phyloP scores from a whole-genome alignment of 805 yeast genomes.

The Ogataea naganishii region DNA sequence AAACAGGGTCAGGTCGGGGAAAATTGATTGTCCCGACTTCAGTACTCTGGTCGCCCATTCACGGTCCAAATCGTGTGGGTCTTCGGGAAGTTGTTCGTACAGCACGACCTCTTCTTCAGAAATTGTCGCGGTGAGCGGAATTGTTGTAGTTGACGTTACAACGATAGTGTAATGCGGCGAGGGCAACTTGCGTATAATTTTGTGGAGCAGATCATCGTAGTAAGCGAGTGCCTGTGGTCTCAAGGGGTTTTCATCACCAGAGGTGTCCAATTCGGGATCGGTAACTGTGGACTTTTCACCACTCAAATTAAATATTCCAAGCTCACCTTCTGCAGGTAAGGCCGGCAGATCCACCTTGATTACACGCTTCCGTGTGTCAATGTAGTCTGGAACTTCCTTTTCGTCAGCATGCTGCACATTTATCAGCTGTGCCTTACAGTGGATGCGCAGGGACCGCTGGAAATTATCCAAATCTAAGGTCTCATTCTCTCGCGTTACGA shows the following conservation, averaged over 20 bases:
- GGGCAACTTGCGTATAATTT: conserved; percentile 59
- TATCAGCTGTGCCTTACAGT: conserved; percentile 44
- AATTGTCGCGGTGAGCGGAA: conserved; percentile 7
- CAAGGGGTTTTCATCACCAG: too few species aligned
- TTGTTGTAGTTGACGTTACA: conserved; percentile 35
- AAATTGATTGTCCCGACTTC: conserved; percentile 30
- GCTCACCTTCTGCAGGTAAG: conserved; percentile 29
- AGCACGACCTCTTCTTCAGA: conserved; percentile 7
- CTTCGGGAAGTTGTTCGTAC: conserved; percentile 22
- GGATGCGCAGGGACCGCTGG: conserved; percentile 31
- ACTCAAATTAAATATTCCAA: too few species aligned
- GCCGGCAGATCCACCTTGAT: conserved; percentile 49
- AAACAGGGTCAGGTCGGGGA: conserved; percentile 44
- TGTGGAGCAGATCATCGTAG: conserved; percentile 33
- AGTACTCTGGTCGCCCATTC: conserved; percentile 19
- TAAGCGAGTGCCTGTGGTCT: conserved; percentile 10
- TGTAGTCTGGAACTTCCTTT: conserved; percentile 43
- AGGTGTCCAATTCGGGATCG: conserved; percentile 24
- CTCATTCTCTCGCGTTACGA: conserved; percentile 26
- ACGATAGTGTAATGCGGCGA: conserved; percentile 62
- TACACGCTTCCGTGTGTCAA: conserved; percentile 56
- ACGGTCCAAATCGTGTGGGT: conserved; percentile 21
- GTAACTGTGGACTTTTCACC: conserved; percentile 10
- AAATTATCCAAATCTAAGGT: conserved; percentile 33
- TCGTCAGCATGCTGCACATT: conserved; percentile 28